phyloP scores from a whole-genome alignment of 23 red algal species.

The Gracilaria domingensis region DNA sequence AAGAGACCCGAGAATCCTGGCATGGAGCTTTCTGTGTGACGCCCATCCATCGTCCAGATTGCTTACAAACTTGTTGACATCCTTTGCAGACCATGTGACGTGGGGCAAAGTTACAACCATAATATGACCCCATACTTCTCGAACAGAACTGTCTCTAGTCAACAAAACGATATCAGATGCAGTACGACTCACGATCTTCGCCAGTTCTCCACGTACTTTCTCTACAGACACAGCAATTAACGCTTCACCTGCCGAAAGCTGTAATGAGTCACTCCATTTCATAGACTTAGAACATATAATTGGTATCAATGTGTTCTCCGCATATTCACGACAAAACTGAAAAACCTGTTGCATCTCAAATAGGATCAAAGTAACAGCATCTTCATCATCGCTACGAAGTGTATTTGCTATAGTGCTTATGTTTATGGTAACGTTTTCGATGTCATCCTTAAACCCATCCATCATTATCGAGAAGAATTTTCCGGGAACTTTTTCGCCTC shows the following conservation, averaged over 20 bases:
- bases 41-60: constrained; percentile 30
- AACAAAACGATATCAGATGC: constrained; percentile 38
- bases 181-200: constrained; percentile 16
- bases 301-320: constrained; percentile 60
- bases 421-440: constrained; percentile 24
- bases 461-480: not conserved
- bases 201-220: not conserved
- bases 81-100: constrained; percentile 51
- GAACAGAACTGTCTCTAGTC: constrained; percentile 22
- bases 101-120: constrained; percentile 59
- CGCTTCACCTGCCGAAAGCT: constrained; percentile 72
- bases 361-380: constrained; percentile 51
- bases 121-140: constrained; percentile 65
- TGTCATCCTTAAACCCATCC: constrained; percentile 18
- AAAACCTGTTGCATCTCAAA: constrained; percentile 79
- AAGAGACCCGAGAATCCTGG: constrained; percentile 63
- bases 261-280: constrained; percentile 55
- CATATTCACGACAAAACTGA: constrained; percentile 61
- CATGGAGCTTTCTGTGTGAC: constrained; percentile 40
- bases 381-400: constrained; percentile 33
- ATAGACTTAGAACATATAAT: constrained; percentile 63
- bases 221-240: constrained; percentile 15
- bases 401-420: constrained; percentile 20
- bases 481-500: too few species aligned
- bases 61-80: constrained; percentile 40